phyloP scores from a whole-genome alignment of 768 basidiomycete species.

The Tylopilus sp. region DNA sequence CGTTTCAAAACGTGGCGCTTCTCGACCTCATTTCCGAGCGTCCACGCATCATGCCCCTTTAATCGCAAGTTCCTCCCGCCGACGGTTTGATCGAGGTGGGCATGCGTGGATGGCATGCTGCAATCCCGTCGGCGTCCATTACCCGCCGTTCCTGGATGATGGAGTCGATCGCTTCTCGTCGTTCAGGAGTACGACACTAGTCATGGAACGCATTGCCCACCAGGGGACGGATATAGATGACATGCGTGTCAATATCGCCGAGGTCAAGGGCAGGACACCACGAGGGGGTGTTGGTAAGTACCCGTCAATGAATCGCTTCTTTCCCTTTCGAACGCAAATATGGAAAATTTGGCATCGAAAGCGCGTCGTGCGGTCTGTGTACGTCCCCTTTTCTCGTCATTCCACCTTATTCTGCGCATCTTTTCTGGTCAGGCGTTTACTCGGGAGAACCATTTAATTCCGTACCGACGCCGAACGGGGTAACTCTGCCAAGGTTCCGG shows the following conservation, averaged over 20 bases:
- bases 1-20: slow-evolving; percentile 9
- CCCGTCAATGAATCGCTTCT: slow-evolving; percentile 4
- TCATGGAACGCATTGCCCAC: slow-evolving; percentile 6
- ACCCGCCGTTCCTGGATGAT: slow-evolving; percentile 5
- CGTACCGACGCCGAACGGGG: slow-evolving; percentile 2
- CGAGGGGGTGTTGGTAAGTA: slow-evolving; percentile 14
- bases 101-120: slow-evolving; percentile 6
- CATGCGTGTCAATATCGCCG: slow-evolving; percentile 10
- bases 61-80: slow-evolving; percentile 7
- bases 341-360: slow-evolving; percentile 30
- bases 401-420: not conserved
- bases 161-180: slow-evolving; percentile 1
- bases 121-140: slow-evolving; percentile 2
- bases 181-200: not conserved
- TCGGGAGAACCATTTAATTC: slow-evolving; percentile 9
- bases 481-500: not conserved
- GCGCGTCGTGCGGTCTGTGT: slow-evolving; percentile 2
- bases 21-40: slow-evolving; percentile 23
- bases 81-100: not conserved
- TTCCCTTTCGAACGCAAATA: slow-evolving; percentile 14
- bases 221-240: slow-evolving; percentile 9
- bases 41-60: slow-evolving; percentile 3
- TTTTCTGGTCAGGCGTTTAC: not conserved
- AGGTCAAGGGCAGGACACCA: slow-evolving; percentile 23
- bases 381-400: slow-evolving; percentile 11